Conservation (phyloP, 1,284 basidiomycete species). For the Apiotrichum sp. region DNA sequence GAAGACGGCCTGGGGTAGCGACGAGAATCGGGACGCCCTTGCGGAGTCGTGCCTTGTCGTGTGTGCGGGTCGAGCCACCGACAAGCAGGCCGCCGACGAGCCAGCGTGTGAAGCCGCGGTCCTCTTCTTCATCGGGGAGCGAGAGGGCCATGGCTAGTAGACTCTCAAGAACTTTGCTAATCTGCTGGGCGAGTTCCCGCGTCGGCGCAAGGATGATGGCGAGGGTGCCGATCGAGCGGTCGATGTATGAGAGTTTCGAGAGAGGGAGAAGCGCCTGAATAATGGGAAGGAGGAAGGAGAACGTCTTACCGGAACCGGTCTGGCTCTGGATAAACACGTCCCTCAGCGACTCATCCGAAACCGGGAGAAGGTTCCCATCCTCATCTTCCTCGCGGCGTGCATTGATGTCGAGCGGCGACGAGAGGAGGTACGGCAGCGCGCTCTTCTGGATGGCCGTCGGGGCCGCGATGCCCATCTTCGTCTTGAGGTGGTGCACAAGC, state of each 20-base stretch:
- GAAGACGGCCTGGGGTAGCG: slow-evolving; percentile 61
- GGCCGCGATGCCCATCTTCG: slow-evolving; percentile 73
- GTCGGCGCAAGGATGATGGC: slow-evolving; percentile 94
- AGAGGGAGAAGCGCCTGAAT: slow-evolving; percentile 87
- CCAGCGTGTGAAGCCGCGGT: slow-evolving; percentile 71
- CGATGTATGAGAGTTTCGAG: slow-evolving; percentile 78
- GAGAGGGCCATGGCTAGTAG: slow-evolving; percentile 67
- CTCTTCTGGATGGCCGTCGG: slow-evolving; percentile 89
- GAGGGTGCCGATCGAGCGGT: slow-evolving; percentile 78
- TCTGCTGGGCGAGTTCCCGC: slow-evolving; percentile 90
- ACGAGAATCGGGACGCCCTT: slow-evolving; percentile 69
- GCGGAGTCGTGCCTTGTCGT: slow-evolving; percentile 66
- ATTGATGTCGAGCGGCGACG: slow-evolving; percentile 39
- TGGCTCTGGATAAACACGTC: slow-evolving; percentile 96
- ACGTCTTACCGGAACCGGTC: slow-evolving; percentile 95
- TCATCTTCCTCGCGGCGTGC: slow-evolving; percentile 17
- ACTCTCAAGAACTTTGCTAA: slow-evolving; percentile 63
- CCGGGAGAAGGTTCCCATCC: slow-evolving; percentile 2
- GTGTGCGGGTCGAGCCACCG: slow-evolving; percentile 64
- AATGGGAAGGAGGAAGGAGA: slow-evolving; percentile 91
- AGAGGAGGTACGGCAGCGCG: slow-evolving; percentile 67
- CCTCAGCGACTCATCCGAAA: slow-evolving; percentile 40
- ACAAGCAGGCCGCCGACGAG: slow-evolving; percentile 87
- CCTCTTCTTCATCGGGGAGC: slow-evolving; percentile 28
- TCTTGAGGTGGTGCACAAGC: slow-evolving; percentile 68